Evolutionary conservation across 1,284 basidiomycete species (phyloP), one percentile per base, ranked within the genome.

Genomic region (Ceratobasidium sp.): DNA sequence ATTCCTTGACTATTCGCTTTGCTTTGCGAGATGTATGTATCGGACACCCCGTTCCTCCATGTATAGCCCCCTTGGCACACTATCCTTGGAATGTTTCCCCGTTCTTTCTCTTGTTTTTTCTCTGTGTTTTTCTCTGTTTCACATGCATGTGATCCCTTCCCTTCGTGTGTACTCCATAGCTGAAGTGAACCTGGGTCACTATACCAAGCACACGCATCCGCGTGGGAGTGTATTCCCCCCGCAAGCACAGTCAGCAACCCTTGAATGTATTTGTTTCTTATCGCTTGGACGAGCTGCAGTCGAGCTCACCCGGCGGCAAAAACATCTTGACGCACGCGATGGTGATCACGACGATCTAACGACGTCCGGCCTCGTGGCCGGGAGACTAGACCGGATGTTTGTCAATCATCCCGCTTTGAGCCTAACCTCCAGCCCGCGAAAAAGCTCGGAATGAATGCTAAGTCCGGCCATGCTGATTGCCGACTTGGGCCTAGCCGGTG

Each of bases 1-100:
- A 19, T 51, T 71, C 68, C 34, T 71, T 71, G 7, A 31, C 43
- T 34, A 68, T 19, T 61, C 48, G 56, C 41, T 76, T 62, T 58
- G 54, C 54, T 58, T 7, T 72, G 63, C 39, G 31, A n/a, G 53
- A 51, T 41, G 77, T 76, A 73, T 69, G 64, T 73, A 68, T 34
- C 74, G 49, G 29, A 54, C 39, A n/a, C 58, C 19, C 46, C 58
- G 39, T 39, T 46, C 34, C 34, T 41, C 51, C 14, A 53, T 65
- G 48, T 76, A 71, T 56, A 65, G 64, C 68, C 68, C 19, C 58
- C 24, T 31, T 54, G 54, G 37, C 54, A 11, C 39, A 29, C n/a
- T 46, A 46, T 71, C 54, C 43, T 56, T 37, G 68, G 56, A 71
- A 71, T 71, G 68, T 16, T 71, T 61, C 51, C 41, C 56, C 31